phyloP scores from a whole-genome alignment of 73 alveolate genomes.

The Paramecium caudatum region DNA sequence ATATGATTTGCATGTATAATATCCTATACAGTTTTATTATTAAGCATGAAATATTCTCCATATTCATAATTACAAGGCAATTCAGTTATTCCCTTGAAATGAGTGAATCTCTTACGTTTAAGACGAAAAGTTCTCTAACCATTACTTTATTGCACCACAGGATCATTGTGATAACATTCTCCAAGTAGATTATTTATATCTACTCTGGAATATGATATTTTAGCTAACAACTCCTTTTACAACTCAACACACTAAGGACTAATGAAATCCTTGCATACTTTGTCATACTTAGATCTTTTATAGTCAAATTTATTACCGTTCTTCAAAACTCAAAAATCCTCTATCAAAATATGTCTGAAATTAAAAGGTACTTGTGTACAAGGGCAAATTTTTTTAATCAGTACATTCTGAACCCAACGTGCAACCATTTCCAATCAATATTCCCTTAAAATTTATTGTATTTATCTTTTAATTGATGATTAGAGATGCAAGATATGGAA shows the following conservation, averaged over 20 bases:
- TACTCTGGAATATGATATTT: constrained; percentile 26
- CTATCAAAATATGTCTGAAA: neutral
- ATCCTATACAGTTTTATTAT: constrained; percentile 55
- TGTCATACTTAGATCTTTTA: constrained; percentile 1
- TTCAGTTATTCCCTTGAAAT: constrained; percentile 28
- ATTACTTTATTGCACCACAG: constrained; percentile 20
- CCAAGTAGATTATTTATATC: constrained; percentile 35
- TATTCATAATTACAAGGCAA: constrained; percentile 52
- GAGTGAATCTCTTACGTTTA: neutral
- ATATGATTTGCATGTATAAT: constrained; percentile 39
- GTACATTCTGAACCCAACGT: constrained; percentile 61
- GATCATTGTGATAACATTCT: constrained; percentile 60
- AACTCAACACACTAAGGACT: neutral
- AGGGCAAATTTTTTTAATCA: constrained; percentile 6
- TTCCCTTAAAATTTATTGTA: constrained; percentile 1
- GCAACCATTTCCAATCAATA: constrained; percentile 60
- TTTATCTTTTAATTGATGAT: neutral
- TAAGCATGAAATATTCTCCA: constrained; percentile 23
- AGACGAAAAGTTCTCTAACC: neutral
- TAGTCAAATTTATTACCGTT: neutral
- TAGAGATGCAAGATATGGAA: constrained; percentile 72
- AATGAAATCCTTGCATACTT: constrained; percentile 22
- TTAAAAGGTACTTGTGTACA: neutral
- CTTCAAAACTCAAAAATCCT: constrained; percentile 53
- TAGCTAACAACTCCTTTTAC: constrained; percentile 13